phyloP scores from a whole-genome alignment of 495 filamentous ascomycete species.

The Neurospora sp. region DNA sequence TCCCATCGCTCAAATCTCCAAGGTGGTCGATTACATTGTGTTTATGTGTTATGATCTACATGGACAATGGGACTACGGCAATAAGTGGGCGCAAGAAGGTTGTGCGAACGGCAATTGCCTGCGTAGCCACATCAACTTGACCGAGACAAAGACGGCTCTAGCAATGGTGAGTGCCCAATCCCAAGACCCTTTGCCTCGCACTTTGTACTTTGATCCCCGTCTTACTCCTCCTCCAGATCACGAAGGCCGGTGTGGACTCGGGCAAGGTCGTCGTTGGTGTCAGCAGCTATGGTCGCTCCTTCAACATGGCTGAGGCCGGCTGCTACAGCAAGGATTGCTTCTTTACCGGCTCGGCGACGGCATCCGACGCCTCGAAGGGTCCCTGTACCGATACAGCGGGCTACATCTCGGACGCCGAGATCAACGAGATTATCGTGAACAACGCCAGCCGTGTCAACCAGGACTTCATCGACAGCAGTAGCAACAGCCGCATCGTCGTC shows the following conservation, averaged over 20 bases:
- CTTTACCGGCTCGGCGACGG: conserved; percentile 4
- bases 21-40: conserved; percentile 20
- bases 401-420: conserved; percentile 24
- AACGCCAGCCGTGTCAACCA: neutral
- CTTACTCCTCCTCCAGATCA: conserved; percentile 15
- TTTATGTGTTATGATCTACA: conserved; percentile 25
- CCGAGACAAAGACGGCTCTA: conserved; percentile 29
- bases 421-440: conserved; percentile 15
- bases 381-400: conserved; percentile 26
- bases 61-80: conserved; percentile 14
- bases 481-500: conserved; percentile 29
- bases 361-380: conserved; percentile 13
- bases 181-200: neutral
- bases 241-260: conserved; percentile 36
- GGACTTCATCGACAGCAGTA: conserved; percentile 7
- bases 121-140: conserved; percentile 31
- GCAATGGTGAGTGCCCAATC: conserved; percentile 16
- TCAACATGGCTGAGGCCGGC: conserved; percentile 16
- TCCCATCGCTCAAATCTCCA: conserved; percentile 18
- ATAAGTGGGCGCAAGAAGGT: conserved; percentile 8
- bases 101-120: conserved; percentile 30
- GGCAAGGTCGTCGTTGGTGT: conserved; percentile 30
- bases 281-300: conserved; percentile 25
- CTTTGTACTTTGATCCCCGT: neutral
- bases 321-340: conserved; percentile 2